These are phyloP conservation scores for Ustilago cynodontis DNA, from an alignment of 1,284 basidiomycete species.

Conservation along the genomic window DNA sequence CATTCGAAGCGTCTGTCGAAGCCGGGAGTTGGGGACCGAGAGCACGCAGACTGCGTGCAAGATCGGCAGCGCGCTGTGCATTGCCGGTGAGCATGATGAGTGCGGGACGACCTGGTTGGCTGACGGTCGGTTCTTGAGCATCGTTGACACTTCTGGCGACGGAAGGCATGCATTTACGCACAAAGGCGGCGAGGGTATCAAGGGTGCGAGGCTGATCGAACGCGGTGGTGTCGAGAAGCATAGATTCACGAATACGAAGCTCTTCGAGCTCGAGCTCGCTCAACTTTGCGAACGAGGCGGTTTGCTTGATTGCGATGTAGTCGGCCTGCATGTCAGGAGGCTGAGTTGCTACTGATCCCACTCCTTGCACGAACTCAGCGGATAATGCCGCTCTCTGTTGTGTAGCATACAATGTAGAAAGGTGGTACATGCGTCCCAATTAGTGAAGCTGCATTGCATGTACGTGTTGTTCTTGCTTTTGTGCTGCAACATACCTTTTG, in stretches of 20 bases:
- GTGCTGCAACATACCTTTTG: constrained; percentile 45
- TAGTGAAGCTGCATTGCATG: neutral
- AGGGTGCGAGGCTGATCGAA: constrained; percentile 37
- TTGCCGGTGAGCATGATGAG: constrained; percentile 63
- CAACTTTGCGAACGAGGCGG: constrained; percentile 52
- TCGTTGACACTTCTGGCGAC: constrained; percentile 30
- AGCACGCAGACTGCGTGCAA: constrained; percentile 50
- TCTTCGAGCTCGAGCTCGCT: constrained; percentile 64
- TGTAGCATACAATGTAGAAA: neutral
- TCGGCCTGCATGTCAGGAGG: constrained; percentile 63
- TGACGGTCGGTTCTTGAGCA: constrained; percentile 18
- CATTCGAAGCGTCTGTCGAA: constrained; percentile 23
- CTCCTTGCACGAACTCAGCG: constrained; percentile 38
- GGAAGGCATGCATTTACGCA: constrained; percentile 45
- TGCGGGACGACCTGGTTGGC: constrained; percentile 40
- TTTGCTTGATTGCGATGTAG: constrained; percentile 55
- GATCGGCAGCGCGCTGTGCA: constrained; percentile 62
- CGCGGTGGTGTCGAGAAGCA: constrained; percentile 49
- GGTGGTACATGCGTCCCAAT: neutral
- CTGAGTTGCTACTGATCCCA: constrained; percentile 49
- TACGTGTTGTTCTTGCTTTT: neutral
- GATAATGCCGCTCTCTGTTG: constrained; percentile 52
- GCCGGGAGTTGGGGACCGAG: constrained; percentile 39
- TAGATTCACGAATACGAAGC: constrained; percentile 43
- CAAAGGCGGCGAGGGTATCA: constrained; percentile 40